A percentile compares a stretch with the other conserved stretches of the same genome.
phyloP scores from a whole-genome alignment of 768 basidiomycete species.

The Melanogaster broomeanus region DNA sequence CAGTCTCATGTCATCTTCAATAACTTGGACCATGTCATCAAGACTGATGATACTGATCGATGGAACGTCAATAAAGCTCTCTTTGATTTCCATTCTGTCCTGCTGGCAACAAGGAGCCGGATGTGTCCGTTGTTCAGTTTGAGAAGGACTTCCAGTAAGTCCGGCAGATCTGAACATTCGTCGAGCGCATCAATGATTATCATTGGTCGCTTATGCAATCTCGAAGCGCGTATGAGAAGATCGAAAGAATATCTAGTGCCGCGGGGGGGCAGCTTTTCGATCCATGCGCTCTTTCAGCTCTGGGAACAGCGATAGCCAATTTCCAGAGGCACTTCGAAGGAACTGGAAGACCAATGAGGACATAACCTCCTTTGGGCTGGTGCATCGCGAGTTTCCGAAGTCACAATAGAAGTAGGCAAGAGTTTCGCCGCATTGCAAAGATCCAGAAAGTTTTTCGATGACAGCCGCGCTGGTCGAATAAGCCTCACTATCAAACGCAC shows the following conservation, averaged over 20 bases:
- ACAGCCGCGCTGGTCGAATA: not conserved
- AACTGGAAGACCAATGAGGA: not conserved
- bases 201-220: not conserved
- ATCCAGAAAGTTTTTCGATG: not conserved
- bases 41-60: not conserved
- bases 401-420: not conserved
- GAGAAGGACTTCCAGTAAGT: not conserved
- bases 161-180: not conserved
- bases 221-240: not conserved
- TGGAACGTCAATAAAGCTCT: not conserved
- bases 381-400: not conserved
- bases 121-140: no score
- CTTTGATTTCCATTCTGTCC: not conserved
- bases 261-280: not conserved
- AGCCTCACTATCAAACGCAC: not conserved
- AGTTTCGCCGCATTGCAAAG: not conserved
- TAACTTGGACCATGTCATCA: not conserved
- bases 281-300: not conserved
- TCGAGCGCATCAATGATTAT: not conserved
- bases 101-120: not conserved
- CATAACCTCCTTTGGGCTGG: not conserved
- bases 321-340: not conserved
- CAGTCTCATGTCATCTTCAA: not conserved
- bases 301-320: not conserved
- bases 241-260: not conserved